Evolutionary conservation across 129 eudicot species (phyloP).

Genomic region (Escallonia herrerae): DNA sequence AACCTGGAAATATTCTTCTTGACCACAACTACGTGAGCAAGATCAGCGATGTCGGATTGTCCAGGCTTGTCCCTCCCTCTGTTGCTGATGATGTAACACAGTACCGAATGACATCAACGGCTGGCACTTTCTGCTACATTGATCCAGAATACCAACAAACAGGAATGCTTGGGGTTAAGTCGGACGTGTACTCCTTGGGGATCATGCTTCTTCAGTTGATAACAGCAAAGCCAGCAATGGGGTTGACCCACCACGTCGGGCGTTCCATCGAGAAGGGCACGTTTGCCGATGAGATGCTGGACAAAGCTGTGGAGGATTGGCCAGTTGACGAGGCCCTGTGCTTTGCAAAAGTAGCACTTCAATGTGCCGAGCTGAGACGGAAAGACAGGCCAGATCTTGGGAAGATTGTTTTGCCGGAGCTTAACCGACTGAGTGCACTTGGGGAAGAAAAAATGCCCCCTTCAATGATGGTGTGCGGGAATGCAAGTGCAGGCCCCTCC

Average conservation of each 20-base stretch:
- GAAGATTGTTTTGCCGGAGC: conserved; percentile 56
- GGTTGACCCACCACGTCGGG: conserved; percentile 40
- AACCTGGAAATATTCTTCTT: conserved; percentile 65
- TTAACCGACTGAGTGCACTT: conserved; percentile 40
- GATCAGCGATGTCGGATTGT: conserved; percentile 70
- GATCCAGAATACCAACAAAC: conserved; percentile 86
- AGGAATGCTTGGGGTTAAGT: conserved; percentile 77
- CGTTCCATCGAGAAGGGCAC: conserved; percentile 36
- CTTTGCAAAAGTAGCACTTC: conserved; percentile 48
- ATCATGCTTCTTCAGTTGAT: conserved; percentile 51
- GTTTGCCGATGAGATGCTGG: conserved; percentile 36
- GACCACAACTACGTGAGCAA: conserved; percentile 65
- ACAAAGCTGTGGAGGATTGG: conserved; percentile 54
- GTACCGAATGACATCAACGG: conserved; percentile 63
- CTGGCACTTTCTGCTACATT: conserved; percentile 69
- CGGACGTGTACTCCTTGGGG: conserved; percentile 68
- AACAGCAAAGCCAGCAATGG: conserved; percentile 62
- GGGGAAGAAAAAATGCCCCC: conserved; percentile 40
- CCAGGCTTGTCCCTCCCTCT: conserved; percentile 63
- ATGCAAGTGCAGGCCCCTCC: conserved; percentile 12
- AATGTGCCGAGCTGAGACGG: conserved; percentile 64
- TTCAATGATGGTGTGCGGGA: neutral
- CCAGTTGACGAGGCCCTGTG: conserved; percentile 51
- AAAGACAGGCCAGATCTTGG: conserved; percentile 76
- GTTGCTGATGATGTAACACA: conserved; percentile 58